Evolutionary conservation across 768 basidiomycete genomes (phyloP), one percentile per base, ranked within the genome.

Genomic region (Tricholoma flavovirens): DNA sequence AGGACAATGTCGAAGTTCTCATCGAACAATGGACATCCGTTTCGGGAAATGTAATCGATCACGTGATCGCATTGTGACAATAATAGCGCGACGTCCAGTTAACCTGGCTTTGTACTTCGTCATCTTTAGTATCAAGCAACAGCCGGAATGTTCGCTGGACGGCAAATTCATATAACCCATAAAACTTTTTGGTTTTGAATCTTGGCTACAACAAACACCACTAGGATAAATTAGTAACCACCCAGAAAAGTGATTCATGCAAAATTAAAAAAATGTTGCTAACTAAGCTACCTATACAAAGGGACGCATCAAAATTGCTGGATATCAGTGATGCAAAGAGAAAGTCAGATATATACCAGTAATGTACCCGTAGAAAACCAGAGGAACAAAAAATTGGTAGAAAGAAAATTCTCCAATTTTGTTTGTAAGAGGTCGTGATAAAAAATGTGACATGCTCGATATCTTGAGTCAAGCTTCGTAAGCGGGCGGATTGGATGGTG

Each of bases 21-120:
- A 35, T 52, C 56, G 57, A 61, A 64, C 62, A 64, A 64, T 64
- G 54, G 35, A 2, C 29, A 58, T 40, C 36, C 57, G 38, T 21
- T 38, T 59, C 45, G 29, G 54, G 57, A 17, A 49, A 38, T 11
- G 24, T 53, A 6, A 43, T 30, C 1, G 4, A 24, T 32, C 60
- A 62, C 57, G 55, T 61, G 59, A 58, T 51, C 45, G 43, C 10
- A 30, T 36, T 43, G 40, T 38, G 52, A 59, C 58, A 56, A 59
- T 56, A 60, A 54, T 49, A 54, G 30, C 6, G 4, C 10, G 7
- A 8, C 30, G 6, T 32, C 30, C 30, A 32, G 4, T 32, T 43
- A 46, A 54, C 38, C 32, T 26, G 24, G 24, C 24, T 26, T 26
- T 26, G 24, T 21, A 32, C 30, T 21, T 21, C 6, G 1, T 21